Conservation (phyloP, 2,329 filamentous ascomycete genomes). For the Pochonia chlamydosporia region DNA sequence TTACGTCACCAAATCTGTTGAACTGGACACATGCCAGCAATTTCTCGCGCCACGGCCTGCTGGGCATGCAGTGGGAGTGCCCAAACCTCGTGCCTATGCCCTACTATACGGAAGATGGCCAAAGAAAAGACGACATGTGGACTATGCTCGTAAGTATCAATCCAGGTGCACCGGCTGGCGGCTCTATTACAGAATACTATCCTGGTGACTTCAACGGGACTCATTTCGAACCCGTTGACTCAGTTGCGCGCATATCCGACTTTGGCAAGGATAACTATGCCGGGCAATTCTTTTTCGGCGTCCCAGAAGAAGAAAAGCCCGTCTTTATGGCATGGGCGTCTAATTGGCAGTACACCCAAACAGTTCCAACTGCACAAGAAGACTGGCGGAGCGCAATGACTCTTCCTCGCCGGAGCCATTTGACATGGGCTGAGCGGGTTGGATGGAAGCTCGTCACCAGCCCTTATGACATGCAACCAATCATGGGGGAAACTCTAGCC, state of each 20-base stretch:
- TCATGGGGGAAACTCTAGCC: conserved; percentile 40
- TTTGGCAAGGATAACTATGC: conserved; percentile 33
- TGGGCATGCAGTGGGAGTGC: conserved; percentile 56
- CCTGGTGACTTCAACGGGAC: conserved; percentile 59
- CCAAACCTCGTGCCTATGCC: conserved; percentile 56
- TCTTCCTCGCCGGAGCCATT: conserved; percentile 40
- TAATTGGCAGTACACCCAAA: conserved; percentile 26
- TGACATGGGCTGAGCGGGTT: conserved; percentile 43
- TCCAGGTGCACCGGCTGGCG: conserved; percentile 50
- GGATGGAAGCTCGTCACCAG: conserved; percentile 46
- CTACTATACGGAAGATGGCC: conserved; percentile 27
- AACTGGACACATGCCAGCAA: conserved; percentile 49
- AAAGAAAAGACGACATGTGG: conserved; percentile 23
- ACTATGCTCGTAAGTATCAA: conserved; percentile 49
- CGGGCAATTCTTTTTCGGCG: conserved; percentile 27
- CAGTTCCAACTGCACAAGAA: conserved; percentile 23
- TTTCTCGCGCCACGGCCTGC: conserved; percentile 46
- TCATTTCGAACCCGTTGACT: conserved; percentile 39
- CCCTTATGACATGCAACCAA: conserved; percentile 41
- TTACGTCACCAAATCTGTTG: conserved; percentile 52
- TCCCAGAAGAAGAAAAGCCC: conserved; percentile 16
- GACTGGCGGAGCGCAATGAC: conserved; percentile 27
- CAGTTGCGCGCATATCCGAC: conserved; percentile 22
- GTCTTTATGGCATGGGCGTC: conserved; percentile 30
- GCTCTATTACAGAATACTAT: conserved; percentile 51